Percentiles rank a stretch among this genome's conserved stretches.
Conservation (phyloP, 148 eudicot species). For the Hydrangea macrophylla region DNA sequence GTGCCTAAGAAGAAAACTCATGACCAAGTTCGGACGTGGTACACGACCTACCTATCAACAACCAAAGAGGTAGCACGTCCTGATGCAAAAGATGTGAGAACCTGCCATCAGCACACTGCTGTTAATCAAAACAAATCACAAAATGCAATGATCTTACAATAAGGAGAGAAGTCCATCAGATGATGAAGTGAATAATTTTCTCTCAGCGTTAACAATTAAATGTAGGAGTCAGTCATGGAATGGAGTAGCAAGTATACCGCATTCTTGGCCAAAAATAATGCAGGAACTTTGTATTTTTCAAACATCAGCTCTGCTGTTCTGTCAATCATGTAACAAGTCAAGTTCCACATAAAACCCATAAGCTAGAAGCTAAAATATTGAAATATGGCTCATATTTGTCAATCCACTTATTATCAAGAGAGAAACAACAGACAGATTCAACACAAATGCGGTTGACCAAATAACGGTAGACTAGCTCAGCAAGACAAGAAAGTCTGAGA, state of each 20-base stretch:
- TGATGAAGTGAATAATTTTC: background rate
- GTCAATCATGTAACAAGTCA: constrained; percentile 31
- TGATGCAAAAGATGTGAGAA: constrained; percentile 96
- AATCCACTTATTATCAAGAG: background rate
- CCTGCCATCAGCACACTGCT: constrained; percentile 42
- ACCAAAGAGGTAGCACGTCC: constrained; percentile 93
- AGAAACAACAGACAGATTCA: constrained; percentile 5
- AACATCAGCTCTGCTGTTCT: constrained; percentile 98
- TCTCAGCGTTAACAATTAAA: background rate
- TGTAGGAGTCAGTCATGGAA: background rate
- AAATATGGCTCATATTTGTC: background rate
- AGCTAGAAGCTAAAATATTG: background rate
- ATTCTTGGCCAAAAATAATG: constrained; percentile 93
- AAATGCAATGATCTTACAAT: constrained; percentile 11
- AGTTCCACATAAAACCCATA: constrained; percentile 1
- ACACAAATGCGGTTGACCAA: background rate
- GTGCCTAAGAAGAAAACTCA: constrained; percentile 8
- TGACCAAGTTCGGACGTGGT: background rate
- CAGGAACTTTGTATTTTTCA: constrained; percentile 95
- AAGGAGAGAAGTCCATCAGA: background rate
- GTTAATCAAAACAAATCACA: constrained; percentile 13
- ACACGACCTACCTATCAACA: constrained; percentile 66
- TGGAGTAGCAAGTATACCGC: constrained; percentile 59
- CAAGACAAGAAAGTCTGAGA: background rate
- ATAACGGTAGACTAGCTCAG: background rate